Percentiles rank a stretch among this genome's conserved stretches.
phyloP scores from a whole-genome alignment of 352 stramenopile genomes.

The Pythium sp. region DNA sequence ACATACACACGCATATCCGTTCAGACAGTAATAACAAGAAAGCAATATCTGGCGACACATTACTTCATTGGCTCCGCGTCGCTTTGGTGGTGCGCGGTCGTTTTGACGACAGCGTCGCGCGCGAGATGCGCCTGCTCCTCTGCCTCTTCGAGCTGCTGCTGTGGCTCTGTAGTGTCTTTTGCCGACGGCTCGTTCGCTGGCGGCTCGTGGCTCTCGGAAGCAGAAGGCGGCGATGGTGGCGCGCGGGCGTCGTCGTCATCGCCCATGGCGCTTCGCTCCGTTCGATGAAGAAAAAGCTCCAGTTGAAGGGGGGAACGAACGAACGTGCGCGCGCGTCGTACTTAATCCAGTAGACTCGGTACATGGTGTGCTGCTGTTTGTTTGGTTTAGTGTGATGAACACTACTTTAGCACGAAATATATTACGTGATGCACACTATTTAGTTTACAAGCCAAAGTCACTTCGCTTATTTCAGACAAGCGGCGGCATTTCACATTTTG shows the following conservation, averaged over 20 bases:
- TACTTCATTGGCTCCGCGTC: neutral
- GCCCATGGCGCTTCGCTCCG: neutral
- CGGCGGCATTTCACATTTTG: neutral
- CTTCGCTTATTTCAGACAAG: neutral
- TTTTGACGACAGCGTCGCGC: neutral
- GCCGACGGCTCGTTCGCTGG: neutral
- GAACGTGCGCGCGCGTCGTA: neutral
- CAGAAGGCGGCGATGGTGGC: too few relatives aligned
- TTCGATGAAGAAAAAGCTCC: constrained; percentile 10
- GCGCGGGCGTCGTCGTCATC: constrained; percentile 2
- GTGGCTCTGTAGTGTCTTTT: neutral
- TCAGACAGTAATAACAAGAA: neutral
- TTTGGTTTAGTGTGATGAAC: neutral
- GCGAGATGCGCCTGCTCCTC: neutral
- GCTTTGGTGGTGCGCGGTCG: constrained; percentile 3
- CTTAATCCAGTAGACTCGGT: neutral
- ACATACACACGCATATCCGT: neutral
- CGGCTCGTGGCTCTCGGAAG: neutral
- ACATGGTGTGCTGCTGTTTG: neutral
- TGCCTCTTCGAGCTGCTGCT: neutral
- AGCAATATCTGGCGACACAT: neutral
- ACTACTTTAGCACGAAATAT: too few relatives aligned
- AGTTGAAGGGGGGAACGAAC: constrained; percentile 13
- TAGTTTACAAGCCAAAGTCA: neutral
- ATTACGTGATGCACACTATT: neutral